Evolutionary conservation across 768 basidiomycete species (phyloP).

Genomic region (Naganishia vaughanmartiniae): DNA sequence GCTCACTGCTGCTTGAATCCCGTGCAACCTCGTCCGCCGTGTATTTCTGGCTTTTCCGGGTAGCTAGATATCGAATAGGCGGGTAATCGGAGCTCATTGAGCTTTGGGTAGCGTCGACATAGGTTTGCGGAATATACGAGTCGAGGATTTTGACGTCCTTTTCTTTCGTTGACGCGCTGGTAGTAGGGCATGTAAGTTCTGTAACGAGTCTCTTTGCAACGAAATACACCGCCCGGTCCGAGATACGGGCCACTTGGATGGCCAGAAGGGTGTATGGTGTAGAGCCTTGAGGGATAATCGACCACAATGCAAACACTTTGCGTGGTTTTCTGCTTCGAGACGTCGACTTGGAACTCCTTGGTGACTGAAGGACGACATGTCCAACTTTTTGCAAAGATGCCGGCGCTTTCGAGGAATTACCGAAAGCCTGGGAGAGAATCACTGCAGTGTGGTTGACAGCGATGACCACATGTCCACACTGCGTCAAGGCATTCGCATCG

Average conservation of each 20-base stretch:
- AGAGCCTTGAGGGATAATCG: neutral
- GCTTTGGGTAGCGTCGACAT: neutral
- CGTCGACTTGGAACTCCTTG: neutral
- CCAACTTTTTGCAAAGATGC: slow-evolving; percentile 1
- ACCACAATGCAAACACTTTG: neutral
- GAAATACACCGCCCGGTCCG: slow-evolving; percentile 3
- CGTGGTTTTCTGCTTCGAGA: neutral
- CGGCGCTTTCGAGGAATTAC: neutral
- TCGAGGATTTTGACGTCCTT: slow-evolving; percentile 1
- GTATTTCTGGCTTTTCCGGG: neutral
- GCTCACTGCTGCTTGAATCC: too few species aligned
- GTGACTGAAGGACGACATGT: slow-evolving; percentile 2
- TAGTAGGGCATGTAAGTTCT: neutral
- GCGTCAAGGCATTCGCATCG: neutral
- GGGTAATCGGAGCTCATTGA: neutral
- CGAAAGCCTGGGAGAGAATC: slow-evolving; percentile 2
- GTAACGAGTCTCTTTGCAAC: slow-evolving; percentile 3
- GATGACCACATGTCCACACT: neutral
- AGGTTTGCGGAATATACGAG: slow-evolving; percentile 15
- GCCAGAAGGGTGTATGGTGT: neutral
- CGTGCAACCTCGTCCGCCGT: neutral
- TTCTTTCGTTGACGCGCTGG: too few species aligned
- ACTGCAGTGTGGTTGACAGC: slow-evolving; percentile 19
- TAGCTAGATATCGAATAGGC: slow-evolving; percentile 2
- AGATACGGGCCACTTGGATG: neutral